A percentile compares a stretch with the other conserved stretches of the same genome.
Conservation (phyloP, 192 early-diverging fungal genomes). For the Gigaspora rosea region DNA sequence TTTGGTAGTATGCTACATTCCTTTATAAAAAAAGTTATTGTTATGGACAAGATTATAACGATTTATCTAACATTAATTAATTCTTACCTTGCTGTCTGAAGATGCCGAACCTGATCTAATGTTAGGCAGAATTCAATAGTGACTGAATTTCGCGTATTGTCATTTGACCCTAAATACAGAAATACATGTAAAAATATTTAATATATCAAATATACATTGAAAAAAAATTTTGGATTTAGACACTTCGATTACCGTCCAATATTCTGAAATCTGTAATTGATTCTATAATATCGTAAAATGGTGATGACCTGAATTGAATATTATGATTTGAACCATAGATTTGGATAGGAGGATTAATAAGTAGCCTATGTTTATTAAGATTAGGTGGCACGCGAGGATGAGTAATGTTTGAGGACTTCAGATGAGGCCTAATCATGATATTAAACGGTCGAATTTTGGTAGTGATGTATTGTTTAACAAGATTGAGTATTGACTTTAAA, state of each 20-base stretch:
- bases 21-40: not conserved
- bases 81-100: too few relatives aligned
- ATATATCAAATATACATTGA: not conserved
- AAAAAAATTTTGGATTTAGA: not conserved
- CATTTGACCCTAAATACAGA: too few relatives aligned
- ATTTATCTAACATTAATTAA: not conserved
- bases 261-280: not conserved
- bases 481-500: too few relatives aligned
- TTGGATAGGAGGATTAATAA: too few relatives aligned
- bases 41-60: not conserved
- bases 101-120: too few relatives aligned
- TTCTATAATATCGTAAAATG: conserved; percentile 9
- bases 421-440: too few relatives aligned
- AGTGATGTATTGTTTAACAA: too few relatives aligned
- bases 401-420: not conserved
- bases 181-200: not conserved
- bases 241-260: not conserved
- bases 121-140: too few relatives aligned
- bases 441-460: too few relatives aligned
- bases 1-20: not conserved
- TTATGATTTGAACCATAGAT: not conserved
- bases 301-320: conserved; percentile 8
- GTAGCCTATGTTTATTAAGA: too few relatives aligned
- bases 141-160: too few relatives aligned
- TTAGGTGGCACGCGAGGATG: not conserved